Conservation (phyloP, 768 basidiomycete genomes). For the Artomyces pyxidatus region DNA sequence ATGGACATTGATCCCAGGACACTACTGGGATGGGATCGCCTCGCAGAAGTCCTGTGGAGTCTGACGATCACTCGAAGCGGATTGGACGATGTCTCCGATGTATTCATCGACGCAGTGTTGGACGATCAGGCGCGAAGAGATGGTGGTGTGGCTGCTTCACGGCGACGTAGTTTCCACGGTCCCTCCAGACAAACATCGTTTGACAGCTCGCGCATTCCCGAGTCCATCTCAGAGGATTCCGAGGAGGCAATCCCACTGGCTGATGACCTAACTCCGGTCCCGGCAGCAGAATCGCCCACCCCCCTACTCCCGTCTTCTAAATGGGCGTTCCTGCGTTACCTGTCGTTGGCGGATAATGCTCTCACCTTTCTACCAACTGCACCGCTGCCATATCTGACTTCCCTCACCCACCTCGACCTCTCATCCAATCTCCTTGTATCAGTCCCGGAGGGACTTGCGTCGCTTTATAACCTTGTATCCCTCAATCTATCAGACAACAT, state of each 20-base stretch:
- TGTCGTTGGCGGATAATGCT: constrained; percentile 73
- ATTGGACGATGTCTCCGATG: constrained; percentile 68
- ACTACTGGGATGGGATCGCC: constrained; percentile 75
- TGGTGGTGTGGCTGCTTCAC: constrained; percentile 40
- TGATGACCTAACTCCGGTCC: constrained; percentile 12
- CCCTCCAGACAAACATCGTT: constrained; percentile 37
- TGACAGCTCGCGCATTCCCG: constrained; percentile 42
- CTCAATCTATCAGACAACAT: constrained; percentile 97
- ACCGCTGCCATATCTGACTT: constrained; percentile 56
- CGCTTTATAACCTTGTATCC: constrained; percentile 74
- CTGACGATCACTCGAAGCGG: constrained; percentile 76
- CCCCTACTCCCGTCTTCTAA: constrained; percentile 46
- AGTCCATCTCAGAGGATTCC: constrained; percentile 47
- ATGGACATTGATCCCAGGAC: constrained; percentile 76
- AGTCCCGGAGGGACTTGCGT: constrained; percentile 68
- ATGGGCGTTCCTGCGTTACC: constrained; percentile 70
- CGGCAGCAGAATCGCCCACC: constrained; percentile 19
- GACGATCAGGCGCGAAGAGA: constrained; percentile 64
- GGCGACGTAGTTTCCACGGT: constrained; percentile 32
- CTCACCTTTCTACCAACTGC: constrained; percentile 74
- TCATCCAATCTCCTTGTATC: constrained; percentile 88
- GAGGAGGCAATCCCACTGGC: constrained; percentile 24
- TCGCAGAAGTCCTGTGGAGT: constrained; percentile 61
- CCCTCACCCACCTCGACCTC: constrained; percentile 77
- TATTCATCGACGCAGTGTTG: constrained; percentile 70